Conservation (phyloP, 1,284 basidiomycete species). For the Anthracocystis setariae region DNA sequence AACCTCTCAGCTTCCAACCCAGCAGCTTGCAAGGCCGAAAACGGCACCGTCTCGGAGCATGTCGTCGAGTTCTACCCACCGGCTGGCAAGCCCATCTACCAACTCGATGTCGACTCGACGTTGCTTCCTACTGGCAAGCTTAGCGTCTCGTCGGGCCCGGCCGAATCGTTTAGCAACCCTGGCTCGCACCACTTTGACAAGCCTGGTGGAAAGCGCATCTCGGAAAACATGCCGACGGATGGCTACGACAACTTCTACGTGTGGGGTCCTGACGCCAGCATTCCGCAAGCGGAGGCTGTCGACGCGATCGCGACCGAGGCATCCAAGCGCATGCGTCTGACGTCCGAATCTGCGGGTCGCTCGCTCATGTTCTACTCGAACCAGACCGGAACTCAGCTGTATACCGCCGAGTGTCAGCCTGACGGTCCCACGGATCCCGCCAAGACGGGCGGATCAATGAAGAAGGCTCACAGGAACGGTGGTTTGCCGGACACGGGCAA, state of each 20-base stretch:
- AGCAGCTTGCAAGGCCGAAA: conserved; percentile 30
- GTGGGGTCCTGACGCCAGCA: conserved; percentile 40
- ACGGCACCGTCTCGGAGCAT: conserved; percentile 45
- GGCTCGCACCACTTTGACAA: conserved; percentile 48
- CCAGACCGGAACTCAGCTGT: conserved; percentile 60
- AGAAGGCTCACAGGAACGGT: conserved; percentile 44
- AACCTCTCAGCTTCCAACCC: conserved; percentile 49
- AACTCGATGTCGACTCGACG: conserved; percentile 48
- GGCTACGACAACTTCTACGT: conserved; percentile 64
- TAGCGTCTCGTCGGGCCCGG: conserved; percentile 3
- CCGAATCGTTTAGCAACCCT: conserved; percentile 32
- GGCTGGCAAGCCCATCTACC: conserved; percentile 29
- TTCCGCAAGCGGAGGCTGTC: conserved; percentile 33
- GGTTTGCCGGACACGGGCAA: conserved; percentile 35
- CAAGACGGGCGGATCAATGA: conserved; percentile 35
- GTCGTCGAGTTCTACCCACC: conserved; percentile 44
- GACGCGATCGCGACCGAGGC: conserved; percentile 27
- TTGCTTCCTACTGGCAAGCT: conserved; percentile 54
- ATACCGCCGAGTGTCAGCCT: conserved; percentile 49
- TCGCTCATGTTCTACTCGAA: conserved; percentile 55
- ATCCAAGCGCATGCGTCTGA: conserved; percentile 37
- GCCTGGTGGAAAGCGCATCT: conserved; percentile 39
- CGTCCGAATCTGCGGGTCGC: conserved; percentile 38
- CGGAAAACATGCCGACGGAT: conserved; percentile 21
- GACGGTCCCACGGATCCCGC: conserved; percentile 37